Evolutionary conservation across 805 yeast species (phyloP), one percentile per base, ranked within the genome.

Genomic region (Metschnikowia amazonensis): DNA sequence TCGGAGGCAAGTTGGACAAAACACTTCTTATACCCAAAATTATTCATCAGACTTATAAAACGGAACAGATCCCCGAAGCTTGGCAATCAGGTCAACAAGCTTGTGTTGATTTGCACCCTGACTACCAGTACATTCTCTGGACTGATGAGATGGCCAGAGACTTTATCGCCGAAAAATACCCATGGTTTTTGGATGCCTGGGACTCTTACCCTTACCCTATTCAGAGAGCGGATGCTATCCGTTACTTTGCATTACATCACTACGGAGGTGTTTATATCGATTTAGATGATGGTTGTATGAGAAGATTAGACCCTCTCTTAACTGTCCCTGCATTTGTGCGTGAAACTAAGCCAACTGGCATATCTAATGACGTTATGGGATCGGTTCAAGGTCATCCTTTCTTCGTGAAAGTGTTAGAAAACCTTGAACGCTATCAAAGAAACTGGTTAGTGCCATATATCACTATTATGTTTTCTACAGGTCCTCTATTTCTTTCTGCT

Each of bases 291-390:
- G 96, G 94, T 6, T 89, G 96, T 65, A 78, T 78, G 53, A 74
- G 89, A 49, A 75, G 77, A 49, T 69, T 90, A 52, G 97, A 89
- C 61, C 95, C 95, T 1, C 67, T 90, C 46, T 75, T 89, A 47
- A 76, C 84, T 2, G 86, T 81, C 4, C 90, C 95, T 1, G 95
- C 95, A 1, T 87, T 87, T 70, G 89, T 86, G 11, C 75, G 97
- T 52, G 86, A 87, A 60, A 89, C 97, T 1, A 67, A 78, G 4
- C 97, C 97, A 21, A 85, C 95, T 0, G 97, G 97, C 43, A 80
- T 90, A 33, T 86, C 96, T 4, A 90, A 90, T 63, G 96, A 89
- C 62, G 89, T 89, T 13, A 86, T 90, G 95, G 96, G 95, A 9
- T 71, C 92, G 3, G 83, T 85, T 10, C 96, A 95, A 28, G 71